These are phyloP conservation scores for Pseudonitzschia multiseries DNA, from an alignment of 108 stramenopile species.

Conservation along the genomic window DNA sequence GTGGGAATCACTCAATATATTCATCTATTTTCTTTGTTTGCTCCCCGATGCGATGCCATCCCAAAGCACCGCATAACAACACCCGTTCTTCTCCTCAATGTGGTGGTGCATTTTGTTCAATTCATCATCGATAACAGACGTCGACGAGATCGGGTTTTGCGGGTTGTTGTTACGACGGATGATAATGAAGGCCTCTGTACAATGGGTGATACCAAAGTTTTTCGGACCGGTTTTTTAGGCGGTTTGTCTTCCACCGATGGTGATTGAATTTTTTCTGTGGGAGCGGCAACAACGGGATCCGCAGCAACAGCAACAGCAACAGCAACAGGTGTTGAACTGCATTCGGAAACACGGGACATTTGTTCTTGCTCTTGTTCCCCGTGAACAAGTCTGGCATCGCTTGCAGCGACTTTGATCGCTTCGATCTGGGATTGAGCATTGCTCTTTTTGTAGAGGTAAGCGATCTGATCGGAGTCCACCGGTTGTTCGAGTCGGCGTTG, in stretches of 20 bases:
- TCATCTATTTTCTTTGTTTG: too few species aligned
- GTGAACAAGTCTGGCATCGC: neutral
- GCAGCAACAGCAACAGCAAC: too few species aligned
- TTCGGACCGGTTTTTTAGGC: too few species aligned
- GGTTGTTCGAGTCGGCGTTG: neutral
- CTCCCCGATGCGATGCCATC: too few species aligned
- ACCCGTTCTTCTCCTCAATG: too few species aligned
- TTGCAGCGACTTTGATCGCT: neutral
- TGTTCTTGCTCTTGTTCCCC: neutral
- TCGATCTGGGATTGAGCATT: neutral
- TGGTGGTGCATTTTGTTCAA: neutral
- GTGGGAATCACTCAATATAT: too few species aligned
- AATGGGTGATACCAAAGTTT: neutral
- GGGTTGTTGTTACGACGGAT: neutral
- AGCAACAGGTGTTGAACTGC: too few species aligned
- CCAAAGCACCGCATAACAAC: too few species aligned
- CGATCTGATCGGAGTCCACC: neutral
- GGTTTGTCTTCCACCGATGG: too few species aligned
- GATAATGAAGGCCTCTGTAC: neutral
- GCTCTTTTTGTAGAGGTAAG: slow-evolving; percentile 2
- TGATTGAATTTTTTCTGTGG: too few species aligned
- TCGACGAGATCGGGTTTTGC: neutral
- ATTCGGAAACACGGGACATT: neutral
- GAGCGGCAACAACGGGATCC: too few species aligned
- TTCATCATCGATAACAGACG: neutral